These are phyloP conservation scores for Lasiosphaeria ovina DNA, from an alignment of 495 filamentous ascomycete species.

Conservation along the genomic window DNA sequence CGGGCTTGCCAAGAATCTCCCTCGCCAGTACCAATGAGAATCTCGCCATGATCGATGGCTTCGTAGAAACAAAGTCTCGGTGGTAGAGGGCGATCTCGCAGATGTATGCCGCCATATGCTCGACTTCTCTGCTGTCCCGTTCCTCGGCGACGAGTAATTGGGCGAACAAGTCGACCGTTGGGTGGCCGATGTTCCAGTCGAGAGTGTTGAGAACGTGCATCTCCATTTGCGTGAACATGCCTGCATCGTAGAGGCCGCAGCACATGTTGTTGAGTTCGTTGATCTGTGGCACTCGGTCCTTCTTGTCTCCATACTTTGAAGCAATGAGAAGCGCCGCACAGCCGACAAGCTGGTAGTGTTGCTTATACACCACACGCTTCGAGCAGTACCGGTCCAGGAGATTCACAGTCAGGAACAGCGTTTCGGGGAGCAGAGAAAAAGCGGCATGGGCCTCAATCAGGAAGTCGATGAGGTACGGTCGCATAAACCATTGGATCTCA, in stretches of 20 bases:
- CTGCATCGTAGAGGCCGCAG: conserved; percentile 95
- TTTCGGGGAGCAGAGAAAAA: conserved; percentile 91
- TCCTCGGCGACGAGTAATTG: conserved; percentile 67
- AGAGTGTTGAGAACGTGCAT: conserved; percentile 99
- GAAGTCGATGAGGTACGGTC: conserved; percentile 97
- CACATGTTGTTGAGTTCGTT: conserved; percentile 98
- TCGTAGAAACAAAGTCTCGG: conserved; percentile 88
- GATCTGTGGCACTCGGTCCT: conserved; percentile 94
- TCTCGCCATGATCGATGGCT: conserved; percentile 85
- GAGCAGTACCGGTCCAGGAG: conserved; percentile 97
- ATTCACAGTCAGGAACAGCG: conserved; percentile 93
- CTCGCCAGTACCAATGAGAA: conserved; percentile 82
- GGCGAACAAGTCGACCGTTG: conserved; percentile 90
- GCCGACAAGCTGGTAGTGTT: conserved; percentile 96
- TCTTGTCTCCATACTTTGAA: conserved; percentile 97
- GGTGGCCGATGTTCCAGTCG: conserved; percentile 92
- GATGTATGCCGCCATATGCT: conserved; percentile 93
- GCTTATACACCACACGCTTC: conserved; percentile 96
- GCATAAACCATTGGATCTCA: conserved; percentile 99
- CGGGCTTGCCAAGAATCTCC: conserved; percentile 78
- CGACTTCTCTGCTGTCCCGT: conserved; percentile 79
- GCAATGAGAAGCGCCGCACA: conserved; percentile 95
- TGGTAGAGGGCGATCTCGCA: conserved; percentile 93
- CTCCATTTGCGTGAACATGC: conserved; percentile 99
- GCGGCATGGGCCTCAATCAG: conserved; percentile 94